Evolutionary conservation across 345 rosid genomes (phyloP), one percentile per base, ranked within the genome.

Genomic region (Populus euphratica): DNA sequence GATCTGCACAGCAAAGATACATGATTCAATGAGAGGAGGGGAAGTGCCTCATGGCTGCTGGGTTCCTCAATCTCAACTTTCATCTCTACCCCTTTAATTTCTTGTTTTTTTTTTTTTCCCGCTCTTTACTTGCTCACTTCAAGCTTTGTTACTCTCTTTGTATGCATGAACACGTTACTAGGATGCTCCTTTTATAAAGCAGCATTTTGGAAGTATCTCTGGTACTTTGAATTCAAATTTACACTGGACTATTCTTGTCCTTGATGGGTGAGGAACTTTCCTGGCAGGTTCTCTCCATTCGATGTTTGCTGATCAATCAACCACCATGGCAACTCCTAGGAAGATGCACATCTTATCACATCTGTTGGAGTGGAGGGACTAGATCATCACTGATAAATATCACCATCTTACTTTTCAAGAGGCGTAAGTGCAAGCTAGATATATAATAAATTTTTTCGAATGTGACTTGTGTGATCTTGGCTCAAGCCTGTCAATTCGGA

Each of bases 1-100:
- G 92, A 89, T 80, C 83, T 80, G 79, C 92, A 87, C 70, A 86
- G 2, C 75, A 89, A 64, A n/a, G 90, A 87, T 5, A 87, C 85
- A 29, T 89, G 92, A 65, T 89, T 89, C 75, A 89, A 70, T 3
- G 90, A 89, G 38, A 89, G 85, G 64, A 87, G 81, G 4, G 88
- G 92, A 78, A 86, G 73, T 75, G 85, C 85, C 76, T 73, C 76
- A 41, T 1, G 62, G 82, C 67, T 83, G 83, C 86, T 69, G 38
- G 71, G 50, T 80, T 83, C 82, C 79, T 76, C 82, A 6, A 72
- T 83, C 81, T 83, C 87, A 72, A 75, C 35, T n/a, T 13, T 31
- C 72, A 61, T 76, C 39, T 44, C 33, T 23, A 7, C 27, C 25
- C 41, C n/a, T n/a, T n/a, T n/a, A n/a, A n/a, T n/a, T n/a, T n/a